Conservation (phyloP, 2,329 filamentous ascomycete species). For the Stachybotrys chlorohalonatus region DNA sequence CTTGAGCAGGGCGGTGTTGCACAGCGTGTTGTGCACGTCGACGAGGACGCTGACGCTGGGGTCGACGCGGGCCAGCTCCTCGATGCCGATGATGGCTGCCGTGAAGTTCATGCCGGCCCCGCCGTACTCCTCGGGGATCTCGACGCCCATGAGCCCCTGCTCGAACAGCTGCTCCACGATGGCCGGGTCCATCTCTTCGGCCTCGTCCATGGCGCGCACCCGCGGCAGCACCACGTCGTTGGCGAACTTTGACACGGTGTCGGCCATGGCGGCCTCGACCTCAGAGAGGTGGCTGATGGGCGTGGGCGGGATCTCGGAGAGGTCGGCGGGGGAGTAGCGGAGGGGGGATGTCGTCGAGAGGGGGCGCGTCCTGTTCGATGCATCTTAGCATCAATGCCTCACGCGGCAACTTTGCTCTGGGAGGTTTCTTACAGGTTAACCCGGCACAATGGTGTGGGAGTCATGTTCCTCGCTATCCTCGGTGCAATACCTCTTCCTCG, state of each 20-base stretch:
- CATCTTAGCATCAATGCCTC: conserved; percentile 3
- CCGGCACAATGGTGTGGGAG: conserved; percentile 12
- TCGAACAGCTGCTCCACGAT: conserved; percentile 93
- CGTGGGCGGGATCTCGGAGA: conserved; percentile 74
- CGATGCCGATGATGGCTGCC: conserved; percentile 87
- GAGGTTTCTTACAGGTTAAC: conserved; percentile 15
- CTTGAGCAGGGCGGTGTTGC: conserved; percentile 87
- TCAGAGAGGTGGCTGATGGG: conserved; percentile 92
- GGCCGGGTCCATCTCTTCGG: conserved; percentile 80
- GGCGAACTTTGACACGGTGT: conserved; percentile 85
- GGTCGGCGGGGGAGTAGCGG: conserved; percentile 39
- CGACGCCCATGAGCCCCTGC: conserved; percentile 93
- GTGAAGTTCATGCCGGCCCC: conserved; percentile 99
- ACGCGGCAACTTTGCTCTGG: background rate
- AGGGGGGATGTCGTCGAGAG: conserved; percentile 53
- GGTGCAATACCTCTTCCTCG: conserved; percentile 28
- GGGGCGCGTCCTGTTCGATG: conserved; percentile 30
- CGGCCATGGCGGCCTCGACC: conserved; percentile 79
- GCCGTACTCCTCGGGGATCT: conserved; percentile 95
- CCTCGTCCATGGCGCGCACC: conserved; percentile 95
- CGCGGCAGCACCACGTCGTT: conserved; percentile 81
- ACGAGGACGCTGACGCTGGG: conserved; percentile 91
- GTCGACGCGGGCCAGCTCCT: conserved; percentile 89
- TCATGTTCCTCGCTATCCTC: conserved; percentile 14
- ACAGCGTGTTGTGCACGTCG: conserved; percentile 96